Evolutionary conservation across 305 asterid genomes (phyloP), one percentile per base, ranked within the genome.

Genomic region (Rubia tinctorum): DNA sequence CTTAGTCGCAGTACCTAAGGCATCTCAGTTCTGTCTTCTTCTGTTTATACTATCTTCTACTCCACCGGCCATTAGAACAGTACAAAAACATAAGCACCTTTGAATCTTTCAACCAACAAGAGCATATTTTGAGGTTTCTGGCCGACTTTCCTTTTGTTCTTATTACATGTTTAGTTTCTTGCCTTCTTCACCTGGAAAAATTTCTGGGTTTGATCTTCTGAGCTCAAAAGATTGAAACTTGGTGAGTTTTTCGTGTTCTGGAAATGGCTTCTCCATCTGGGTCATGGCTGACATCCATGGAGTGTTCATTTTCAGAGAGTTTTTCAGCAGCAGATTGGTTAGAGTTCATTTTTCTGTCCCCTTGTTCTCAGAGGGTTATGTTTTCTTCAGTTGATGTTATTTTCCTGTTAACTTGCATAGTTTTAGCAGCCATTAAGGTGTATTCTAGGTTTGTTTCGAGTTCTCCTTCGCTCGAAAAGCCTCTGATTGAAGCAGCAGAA

Each of bases 301-400:
- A 81, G 30, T 89, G 95, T 77, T 85, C 89, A 40, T 39, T 86
- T 15, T 75, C 77, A 7, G 71, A 68, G 40, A 39, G 70, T 37
- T 73, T 77, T 20, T 79, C 76, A 75, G 22, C 69, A 30, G 58
- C 73, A 11, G 55, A 43, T 5, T 85, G 88, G 94, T 59, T 81
- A 8, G 81, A 82, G 44, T 84, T 87, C 84, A 81, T 83, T 60
- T 80, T 84, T 61, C 85, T 89, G 4, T 76, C 86, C 20, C 91
- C 92, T 71, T 89, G 91, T 77, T 73, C 90, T 30, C 91, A 88
- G 39, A 86, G 90, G 79, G 65, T 86, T 73, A 74, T 85, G 7
- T 83, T 86, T 62, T 80, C 86, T 30, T 79, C 88, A 17, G 22
- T 85, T 60, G 80, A 85, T 55, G 75, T 80, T 65, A 66, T 88